Base-by-base conservation (phyloP, 371 early-diverging fungal genomes). In the Circinella umbellata region DNA sequence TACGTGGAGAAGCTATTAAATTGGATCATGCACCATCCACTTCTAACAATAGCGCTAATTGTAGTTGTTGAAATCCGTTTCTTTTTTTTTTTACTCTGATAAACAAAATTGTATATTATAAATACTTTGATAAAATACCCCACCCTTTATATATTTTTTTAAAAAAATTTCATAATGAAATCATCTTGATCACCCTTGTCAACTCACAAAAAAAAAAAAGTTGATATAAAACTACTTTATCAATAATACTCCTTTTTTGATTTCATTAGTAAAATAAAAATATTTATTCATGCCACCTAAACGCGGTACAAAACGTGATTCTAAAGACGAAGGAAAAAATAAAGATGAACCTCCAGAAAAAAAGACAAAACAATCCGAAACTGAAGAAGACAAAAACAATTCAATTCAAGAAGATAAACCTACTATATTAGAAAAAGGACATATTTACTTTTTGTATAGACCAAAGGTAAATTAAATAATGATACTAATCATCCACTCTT, bases 401-500 rank as follows among this genome's bases (percentile, higher is more conserved):
- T 10, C 57, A 20, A 42, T 34, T 14, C 37, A 53, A 15, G 64
- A 71, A 11, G 69, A 73, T 39, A 57, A 67, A 38, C 39, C 74
- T 8, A 63, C 60, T 4, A 59, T 68, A 2, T 66, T 76, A 5
- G 75, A 76, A 27, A 75, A 77, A 37, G 75, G 83, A 0, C 84
- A 82, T 47, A 79, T 75, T 4, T 85, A 76, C 69, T 85, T 85
- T 59, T 76, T 85, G 54, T 83, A 84, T 64, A 76, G 83, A 3
- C 84, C 78, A 57, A 84, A 85, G 75, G 77, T 73, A 72, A 64
- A n/a, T 39, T 39, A 9, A 11, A 42, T 42, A 42, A 11, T 42
- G 27, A 27, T 27, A 27, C 0, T 42, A 42, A 9, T 42, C 42
- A 1, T 42, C 6, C 9, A 2, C 42, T 1, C 42, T 9, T 9